Conservation (phyloP, 169 alveolate genomes). For the Plasmodium yoelii region DNA sequence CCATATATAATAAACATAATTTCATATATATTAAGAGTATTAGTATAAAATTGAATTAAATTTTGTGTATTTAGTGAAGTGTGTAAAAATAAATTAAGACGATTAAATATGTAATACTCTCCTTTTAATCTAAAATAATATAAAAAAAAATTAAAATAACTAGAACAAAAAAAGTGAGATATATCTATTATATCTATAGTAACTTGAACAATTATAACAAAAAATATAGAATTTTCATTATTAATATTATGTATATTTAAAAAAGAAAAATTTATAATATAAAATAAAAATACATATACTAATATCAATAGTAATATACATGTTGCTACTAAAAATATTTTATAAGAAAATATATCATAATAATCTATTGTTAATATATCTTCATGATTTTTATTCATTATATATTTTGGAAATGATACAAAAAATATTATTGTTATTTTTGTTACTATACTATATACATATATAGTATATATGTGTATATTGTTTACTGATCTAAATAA, state of each 20-base stretch:
- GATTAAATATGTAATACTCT: constrained; percentile 12
- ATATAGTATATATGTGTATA: constrained; percentile 52
- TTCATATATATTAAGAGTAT: constrained; percentile 15
- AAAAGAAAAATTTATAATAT: constrained; percentile 12
- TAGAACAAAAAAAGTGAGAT: constrained; percentile 41
- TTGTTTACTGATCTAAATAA: constrained; percentile 33
- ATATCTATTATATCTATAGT: constrained; percentile 48
- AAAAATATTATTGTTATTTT: constrained; percentile 37
- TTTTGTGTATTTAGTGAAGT: not conserved
- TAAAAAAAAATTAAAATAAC: constrained; percentile 26
- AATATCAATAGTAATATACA: constrained; percentile 24
- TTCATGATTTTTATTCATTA: not conserved
- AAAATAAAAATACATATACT: constrained; percentile 27
- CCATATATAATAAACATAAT: constrained; percentile 31
- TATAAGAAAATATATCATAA: constrained; percentile 6
- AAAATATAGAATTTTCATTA: constrained; percentile 17
- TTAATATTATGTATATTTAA: constrained; percentile 37
- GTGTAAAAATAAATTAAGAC: not conserved
- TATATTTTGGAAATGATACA: constrained; percentile 37
- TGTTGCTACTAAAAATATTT: constrained; percentile 9
- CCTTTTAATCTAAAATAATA: constrained; percentile 39
- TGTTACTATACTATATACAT: constrained; percentile 58
- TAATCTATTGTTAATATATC: not conserved
- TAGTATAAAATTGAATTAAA: constrained; percentile 15
- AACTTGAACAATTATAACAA: constrained; percentile 43